Evolutionary conservation across 805 yeast species (phyloP), one percentile per base, ranked within the genome.

Genomic region (Yarrowia alimentaria): DNA sequence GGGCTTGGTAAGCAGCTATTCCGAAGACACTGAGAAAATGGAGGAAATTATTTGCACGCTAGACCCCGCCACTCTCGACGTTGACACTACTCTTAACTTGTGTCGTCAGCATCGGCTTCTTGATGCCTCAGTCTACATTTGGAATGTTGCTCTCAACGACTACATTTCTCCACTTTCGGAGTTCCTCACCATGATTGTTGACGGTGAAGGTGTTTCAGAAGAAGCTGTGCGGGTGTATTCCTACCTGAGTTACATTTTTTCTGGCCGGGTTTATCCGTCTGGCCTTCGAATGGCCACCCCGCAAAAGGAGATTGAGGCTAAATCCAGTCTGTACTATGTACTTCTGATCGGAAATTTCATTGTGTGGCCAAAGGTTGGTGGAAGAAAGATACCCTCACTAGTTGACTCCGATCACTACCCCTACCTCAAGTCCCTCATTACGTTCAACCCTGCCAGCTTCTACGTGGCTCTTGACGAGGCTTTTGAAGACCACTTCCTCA

Each of bases 241-340:
- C 0, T 91, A 84, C 60, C 62, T 90, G 54, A 75, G 88, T 0
- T 84, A 79, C 59, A 68, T 81, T 9, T 68, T 87, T 20, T 82
- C 91, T 0, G 94, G 95, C 0, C 70, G 93, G 51, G 83, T 81
- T 53, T 91, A 81, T 62, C 97, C 97, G 0, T 80, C 84, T 1
- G 85, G 84, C 35, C 65, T 69, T 21, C 63, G 64, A 14, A 70
- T 83, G 17, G 68, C 63, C 3, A 64, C 61, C 7, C 61, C 57
- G 3, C 56, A 61, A 5, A 65, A 64, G n/a, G 61, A 63, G 1
- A 47, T 59, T 1, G 54, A 61, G 3, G 80, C 82, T 0, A 83
- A 84, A 58, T 54, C 69, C 18, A 65, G 70, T 11, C 58, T 85
- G 0, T 82, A 82, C 54, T 72, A 73, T 47, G 66, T 80, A 8